Base-by-base conservation (phyloP, 176 grass and related monocot genomes). In the Musa beccarii region DNA sequence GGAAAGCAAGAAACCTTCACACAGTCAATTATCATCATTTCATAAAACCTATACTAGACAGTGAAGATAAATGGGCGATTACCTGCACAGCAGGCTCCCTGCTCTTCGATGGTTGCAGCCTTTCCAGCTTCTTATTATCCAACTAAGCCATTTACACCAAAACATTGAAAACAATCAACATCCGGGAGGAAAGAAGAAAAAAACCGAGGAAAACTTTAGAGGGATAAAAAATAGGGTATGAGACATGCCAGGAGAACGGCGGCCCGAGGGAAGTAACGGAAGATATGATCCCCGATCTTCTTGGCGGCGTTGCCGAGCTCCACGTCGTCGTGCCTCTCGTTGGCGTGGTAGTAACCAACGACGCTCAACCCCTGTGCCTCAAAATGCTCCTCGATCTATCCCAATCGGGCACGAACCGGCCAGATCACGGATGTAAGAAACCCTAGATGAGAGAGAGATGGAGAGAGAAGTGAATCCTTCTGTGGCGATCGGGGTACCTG, bases 311-410 rank as follows among this genome's bases (percentile, higher is more conserved):
- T 24, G 11, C 90, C 86, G 16, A 99, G 96, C 14, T 89, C 89
- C 2, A 53, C n/a, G 71, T 99, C 89, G 55, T 92, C 83, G 65
- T 79, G 76, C 68, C 88, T 87, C 23, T 90, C 86, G 89, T 99
- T 99, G 57, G 96, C 88, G 87, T 99, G 96, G 78, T 99, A 99
- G 86, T 99, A 99, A 0, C 96, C 96, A 54, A 99, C 91, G 53
- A 99, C 87, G 67, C 72, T 81, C 55, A 95, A 75, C n/a, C 81
- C 88, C 80, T 84, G 53, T 6, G 85, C 74, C 1, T 70, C 66
- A 78, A 89, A 92, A 77, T 99, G 83, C 78, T 99, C 91, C 79
- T 99, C 96, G 25, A 76, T 82, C 85, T 87, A 22, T 20, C 2
- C 53, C 68, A 52, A 71, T 21, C 21, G 9, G 20, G 11, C 23